Conservation (phyloP, 352 stramenopile species). For the Phytophthora capsici region DNA sequence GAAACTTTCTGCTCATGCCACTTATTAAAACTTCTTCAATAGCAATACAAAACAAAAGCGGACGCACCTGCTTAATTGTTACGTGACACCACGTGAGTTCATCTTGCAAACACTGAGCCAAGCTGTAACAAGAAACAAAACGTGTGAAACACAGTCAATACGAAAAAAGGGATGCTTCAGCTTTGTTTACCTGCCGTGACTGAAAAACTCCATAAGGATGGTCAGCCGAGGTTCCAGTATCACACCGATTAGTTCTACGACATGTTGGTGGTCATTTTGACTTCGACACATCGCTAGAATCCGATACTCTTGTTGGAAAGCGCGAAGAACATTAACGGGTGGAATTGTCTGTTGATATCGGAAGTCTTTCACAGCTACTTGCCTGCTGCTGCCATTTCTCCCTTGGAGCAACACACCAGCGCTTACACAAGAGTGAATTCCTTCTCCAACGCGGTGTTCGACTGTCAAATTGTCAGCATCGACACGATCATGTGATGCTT, state of each 20-base stretch:
- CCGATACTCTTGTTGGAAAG: conserved; percentile 46
- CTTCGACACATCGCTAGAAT: conserved; percentile 28
- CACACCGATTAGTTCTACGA: conserved; percentile 40
- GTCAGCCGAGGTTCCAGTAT: conserved; percentile 30
- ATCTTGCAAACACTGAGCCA: conserved; percentile 45
- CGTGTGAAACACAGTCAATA: background rate
- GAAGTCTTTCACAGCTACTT: conserved; percentile 52
- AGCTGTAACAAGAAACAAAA: conserved; percentile 16
- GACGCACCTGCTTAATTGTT: conserved; percentile 36
- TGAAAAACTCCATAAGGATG: conserved; percentile 47
- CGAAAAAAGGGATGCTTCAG: background rate
- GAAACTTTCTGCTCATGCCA: conserved; percentile 30
- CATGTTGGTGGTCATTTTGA: conserved; percentile 11
- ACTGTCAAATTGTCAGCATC: conserved; percentile 17
- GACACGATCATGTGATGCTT: conserved; percentile 18
- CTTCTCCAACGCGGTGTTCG: conserved; percentile 34
- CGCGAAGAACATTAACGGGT: conserved; percentile 38
- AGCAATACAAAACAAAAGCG: background rate
- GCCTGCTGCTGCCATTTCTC: background rate
- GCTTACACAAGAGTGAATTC: conserved; percentile 42
- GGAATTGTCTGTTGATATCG: conserved; percentile 36
- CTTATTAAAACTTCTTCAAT: background rate
- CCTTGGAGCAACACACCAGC: conserved; percentile 13
- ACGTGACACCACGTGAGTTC: conserved; percentile 28
- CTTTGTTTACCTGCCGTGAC: conserved; percentile 32